Conservation (phyloP, 768 basidiomycete species). For the Mycena floridula region DNA sequence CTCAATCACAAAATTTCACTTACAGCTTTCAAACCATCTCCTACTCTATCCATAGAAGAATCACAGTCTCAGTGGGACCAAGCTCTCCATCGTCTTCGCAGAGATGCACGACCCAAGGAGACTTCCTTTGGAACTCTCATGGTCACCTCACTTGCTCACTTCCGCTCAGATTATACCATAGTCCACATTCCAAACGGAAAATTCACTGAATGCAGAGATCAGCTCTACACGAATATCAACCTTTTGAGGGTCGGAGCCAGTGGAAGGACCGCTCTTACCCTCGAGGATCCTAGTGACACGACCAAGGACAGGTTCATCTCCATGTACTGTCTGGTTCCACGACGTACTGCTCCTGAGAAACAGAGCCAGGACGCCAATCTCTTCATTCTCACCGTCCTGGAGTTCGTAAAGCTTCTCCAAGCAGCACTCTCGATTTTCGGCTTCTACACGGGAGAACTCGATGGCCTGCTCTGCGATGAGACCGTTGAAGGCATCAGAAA, state of each 20-base stretch:
- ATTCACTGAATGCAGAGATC: conserved; percentile 55
- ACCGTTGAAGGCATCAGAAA: conserved; percentile 65
- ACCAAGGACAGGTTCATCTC: conserved; percentile 78
- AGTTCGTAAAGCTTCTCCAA: conserved; percentile 72
- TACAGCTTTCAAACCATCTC: conserved; percentile 44
- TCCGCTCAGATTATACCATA: conserved; percentile 83
- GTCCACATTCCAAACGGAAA: conserved; percentile 71
- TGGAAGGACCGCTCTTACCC: conserved; percentile 68
- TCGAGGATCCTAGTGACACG: conserved; percentile 76
- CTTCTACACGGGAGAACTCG: conserved; percentile 29
- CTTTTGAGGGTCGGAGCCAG: conserved; percentile 80
- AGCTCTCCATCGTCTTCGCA: conserved; percentile 55
- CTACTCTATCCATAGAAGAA: conserved; percentile 34
- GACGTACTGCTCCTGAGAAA: not conserved
- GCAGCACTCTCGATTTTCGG: conserved; percentile 68
- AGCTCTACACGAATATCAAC: conserved; percentile 77
- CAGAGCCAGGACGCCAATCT: conserved; percentile 12
- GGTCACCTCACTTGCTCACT: conserved; percentile 81
- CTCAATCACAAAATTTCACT: conserved; percentile 62
- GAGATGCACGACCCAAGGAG: conserved; percentile 68
- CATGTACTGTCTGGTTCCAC: conserved; percentile 33
- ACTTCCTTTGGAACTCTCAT: conserved; percentile 66
- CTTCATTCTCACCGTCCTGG: conserved; percentile 65
- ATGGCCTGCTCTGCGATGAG: conserved; percentile 74
- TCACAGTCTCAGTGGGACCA: conserved; percentile 54